Evolutionary conservation across 495 filamentous ascomycete genomes (phyloP).

Genomic region (Letharia columbiana): DNA sequence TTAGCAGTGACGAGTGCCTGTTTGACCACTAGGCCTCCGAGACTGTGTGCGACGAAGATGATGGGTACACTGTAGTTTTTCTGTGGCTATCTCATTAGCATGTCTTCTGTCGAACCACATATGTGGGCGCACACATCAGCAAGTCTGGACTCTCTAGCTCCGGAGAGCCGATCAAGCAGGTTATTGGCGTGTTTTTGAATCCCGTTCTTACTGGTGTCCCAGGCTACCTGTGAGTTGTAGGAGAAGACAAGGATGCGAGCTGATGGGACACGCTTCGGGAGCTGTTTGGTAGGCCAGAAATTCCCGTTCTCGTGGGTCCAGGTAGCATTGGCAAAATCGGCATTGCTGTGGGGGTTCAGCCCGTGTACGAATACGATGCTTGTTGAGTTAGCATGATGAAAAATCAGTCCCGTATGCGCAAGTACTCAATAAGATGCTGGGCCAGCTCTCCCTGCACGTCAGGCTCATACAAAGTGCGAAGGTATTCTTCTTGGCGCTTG

Average conservation of each 20-base stretch:
- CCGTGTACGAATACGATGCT: constrained; percentile 5
- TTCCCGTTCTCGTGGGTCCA: constrained; percentile 1
- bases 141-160: neutral
- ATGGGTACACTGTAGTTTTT: neutral
- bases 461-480: no score
- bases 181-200: neutral
- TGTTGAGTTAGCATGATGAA: no score
- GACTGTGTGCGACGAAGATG: constrained; percentile 1
- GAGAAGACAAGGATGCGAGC: constrained; percentile 5
- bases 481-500: no score
- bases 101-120: neutral
- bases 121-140: neutral
- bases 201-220: neutral
- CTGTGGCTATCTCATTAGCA: neutral
- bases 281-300: neutral
- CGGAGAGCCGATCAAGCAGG: constrained; percentile 1
- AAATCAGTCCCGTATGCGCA: no score
- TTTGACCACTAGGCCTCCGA: constrained; percentile 1
- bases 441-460: no score
- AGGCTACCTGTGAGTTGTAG: constrained; percentile 2
- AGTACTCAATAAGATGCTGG: no score
- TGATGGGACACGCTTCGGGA: neutral
- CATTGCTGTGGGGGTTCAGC: neutral
- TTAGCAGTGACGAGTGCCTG: neutral
- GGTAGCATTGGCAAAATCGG: neutral